phyloP scores from a whole-genome alignment of 2,329 filamentous ascomycete species.

The Diaporthe velutina region DNA sequence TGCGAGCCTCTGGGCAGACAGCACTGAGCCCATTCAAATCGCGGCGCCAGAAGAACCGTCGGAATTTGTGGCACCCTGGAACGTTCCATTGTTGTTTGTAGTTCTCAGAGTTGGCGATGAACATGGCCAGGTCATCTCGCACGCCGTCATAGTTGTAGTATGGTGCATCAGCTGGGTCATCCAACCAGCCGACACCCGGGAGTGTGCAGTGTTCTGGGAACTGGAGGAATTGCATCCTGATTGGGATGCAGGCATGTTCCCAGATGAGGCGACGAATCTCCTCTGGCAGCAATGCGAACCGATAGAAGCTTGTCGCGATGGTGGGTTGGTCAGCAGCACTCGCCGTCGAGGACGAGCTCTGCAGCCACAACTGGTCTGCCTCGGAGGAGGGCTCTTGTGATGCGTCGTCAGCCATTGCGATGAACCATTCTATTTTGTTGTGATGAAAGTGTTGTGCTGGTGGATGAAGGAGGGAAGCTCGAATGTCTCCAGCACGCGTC shows the following conservation, averaged over 20 bases:
- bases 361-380: not conserved
- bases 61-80: not conserved
- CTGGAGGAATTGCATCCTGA: not conserved
- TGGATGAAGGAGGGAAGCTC: not conserved
- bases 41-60: not conserved
- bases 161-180: not conserved
- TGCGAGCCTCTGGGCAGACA: not conserved
- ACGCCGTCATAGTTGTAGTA: not conserved
- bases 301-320: not conserved
- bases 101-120: not conserved
- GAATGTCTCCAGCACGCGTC: not conserved
- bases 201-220: not conserved
- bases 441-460: not conserved
- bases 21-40: not conserved
- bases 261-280: not conserved
- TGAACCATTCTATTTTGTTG: fast-evolving
- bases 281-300: not conserved
- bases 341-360: not conserved
- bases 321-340: not conserved
- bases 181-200: not conserved
- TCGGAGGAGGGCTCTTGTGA: not conserved
- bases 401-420: not conserved
- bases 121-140: not conserved
- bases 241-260: not conserved
- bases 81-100: not conserved